Conservation (phyloP, 345 rosid genomes). For the Acer negundo region DNA sequence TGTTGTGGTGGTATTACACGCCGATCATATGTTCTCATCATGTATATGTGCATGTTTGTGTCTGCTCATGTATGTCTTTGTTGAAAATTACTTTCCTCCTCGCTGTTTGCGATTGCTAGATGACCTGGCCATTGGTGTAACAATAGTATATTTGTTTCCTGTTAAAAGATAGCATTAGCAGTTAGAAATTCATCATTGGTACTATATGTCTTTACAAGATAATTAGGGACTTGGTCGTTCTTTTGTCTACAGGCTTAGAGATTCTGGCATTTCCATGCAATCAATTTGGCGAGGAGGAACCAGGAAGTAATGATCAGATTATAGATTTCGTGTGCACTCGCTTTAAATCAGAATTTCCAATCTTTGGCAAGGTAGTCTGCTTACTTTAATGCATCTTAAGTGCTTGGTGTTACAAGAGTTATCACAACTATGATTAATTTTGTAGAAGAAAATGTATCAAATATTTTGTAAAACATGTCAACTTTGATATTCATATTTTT, state of each 20-base stretch:
- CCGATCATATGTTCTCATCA: neutral
- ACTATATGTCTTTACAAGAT: neutral
- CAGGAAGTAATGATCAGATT: slow-evolving; percentile 70
- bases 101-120: neutral
- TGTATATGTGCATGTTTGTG: neutral
- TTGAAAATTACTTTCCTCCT: neutral
- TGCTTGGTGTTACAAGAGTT: neutral
- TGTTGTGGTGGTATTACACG: neutral
- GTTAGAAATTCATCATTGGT: neutral
- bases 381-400: neutral
- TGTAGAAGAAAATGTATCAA: neutral
- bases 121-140: neutral
- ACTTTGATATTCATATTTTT: neutral
- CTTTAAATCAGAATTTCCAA: slow-evolving; percentile 82
- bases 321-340: slow-evolving; percentile 67
- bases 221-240: neutral
- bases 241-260: slow-evolving; percentile 60
- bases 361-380: slow-evolving; percentile 67
- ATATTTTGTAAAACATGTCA: neutral
- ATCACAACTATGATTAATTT: neutral
- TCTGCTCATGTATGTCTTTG: neutral
- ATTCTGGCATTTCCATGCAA: slow-evolving; percentile 92
- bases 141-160: neutral
- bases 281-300: slow-evolving; percentile 89
- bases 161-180: neutral